Evolutionary conservation across 2,329 filamentous ascomycete species (phyloP).

Genomic region (Lasiodiplodia sp.): DNA sequence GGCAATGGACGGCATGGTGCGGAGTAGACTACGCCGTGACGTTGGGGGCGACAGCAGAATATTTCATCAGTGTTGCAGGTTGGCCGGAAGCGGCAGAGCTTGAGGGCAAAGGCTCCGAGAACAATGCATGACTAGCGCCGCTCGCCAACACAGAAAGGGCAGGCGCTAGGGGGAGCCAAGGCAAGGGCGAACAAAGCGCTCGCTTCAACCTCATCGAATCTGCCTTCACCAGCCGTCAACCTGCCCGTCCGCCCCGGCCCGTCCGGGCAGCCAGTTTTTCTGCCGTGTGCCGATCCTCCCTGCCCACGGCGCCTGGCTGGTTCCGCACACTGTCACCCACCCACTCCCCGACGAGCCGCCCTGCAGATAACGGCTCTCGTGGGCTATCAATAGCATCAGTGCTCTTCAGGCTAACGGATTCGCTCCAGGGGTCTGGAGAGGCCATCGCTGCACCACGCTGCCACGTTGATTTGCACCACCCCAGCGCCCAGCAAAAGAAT

Average conservation of each 20-base stretch:
- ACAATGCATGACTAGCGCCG: slow-evolving; percentile 8
- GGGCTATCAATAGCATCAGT: slow-evolving; percentile 15
- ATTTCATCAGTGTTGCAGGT: not conserved
- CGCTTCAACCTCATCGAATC: not conserved
- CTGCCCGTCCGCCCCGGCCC: not conserved
- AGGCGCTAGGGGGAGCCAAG: slow-evolving; percentile 15
- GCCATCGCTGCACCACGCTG: not conserved
- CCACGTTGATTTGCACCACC: slow-evolving; percentile 10
- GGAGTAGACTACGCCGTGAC: not conserved
- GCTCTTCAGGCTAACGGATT: too few species aligned
- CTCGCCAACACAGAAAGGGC: slow-evolving; percentile 2
- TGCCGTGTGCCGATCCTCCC: not conserved
- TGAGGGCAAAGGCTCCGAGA: not conserved
- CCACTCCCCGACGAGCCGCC: not conserved
- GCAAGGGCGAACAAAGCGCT: not conserved
- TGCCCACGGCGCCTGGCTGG: too few species aligned
- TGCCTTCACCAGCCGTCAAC: not conserved
- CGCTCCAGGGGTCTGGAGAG: not conserved
- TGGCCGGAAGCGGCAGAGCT: not conserved
- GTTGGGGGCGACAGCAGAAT: not conserved
- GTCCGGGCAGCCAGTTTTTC: not conserved
- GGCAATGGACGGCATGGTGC: not conserved
- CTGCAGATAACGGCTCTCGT: slow-evolving; percentile 12
- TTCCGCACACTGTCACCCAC: not conserved
- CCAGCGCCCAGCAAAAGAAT: not conserved